Evolutionary conservation across 306 rosid species (phyloP).

Genomic region (Pyrus betulifolia): DNA sequence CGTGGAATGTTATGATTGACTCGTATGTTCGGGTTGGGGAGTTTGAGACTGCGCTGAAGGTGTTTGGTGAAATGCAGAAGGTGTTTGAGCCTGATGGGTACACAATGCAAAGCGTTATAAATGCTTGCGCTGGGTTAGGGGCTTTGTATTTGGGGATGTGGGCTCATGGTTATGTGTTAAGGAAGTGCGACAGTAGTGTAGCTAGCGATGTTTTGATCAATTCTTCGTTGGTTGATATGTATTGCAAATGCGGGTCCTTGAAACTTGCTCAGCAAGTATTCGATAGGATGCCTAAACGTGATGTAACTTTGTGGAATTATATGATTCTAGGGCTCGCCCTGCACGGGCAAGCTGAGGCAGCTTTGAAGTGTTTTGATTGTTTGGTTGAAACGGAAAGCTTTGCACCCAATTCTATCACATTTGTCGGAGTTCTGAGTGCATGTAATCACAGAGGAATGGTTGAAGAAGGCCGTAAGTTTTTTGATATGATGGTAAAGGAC

Average conservation of each 20-base stretch:
- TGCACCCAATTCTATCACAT: conserved; percentile 61
- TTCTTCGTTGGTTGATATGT: conserved; percentile 70
- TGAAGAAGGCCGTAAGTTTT: conserved; percentile 43
- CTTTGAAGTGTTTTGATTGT: conserved; percentile 35
- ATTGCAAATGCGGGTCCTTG: conserved; percentile 64
- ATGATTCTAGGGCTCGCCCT: conserved; percentile 60
- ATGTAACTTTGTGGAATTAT: conserved; percentile 63
- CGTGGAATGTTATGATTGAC: conserved; percentile 77
- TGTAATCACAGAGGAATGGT: conserved; percentile 74
- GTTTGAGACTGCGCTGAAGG: conserved; percentile 40
- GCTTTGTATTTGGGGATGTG: conserved; percentile 69
- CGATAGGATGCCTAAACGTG: conserved; percentile 45
- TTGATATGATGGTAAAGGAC: conserved; percentile 47
- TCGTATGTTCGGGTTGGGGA: conserved; percentile 41
- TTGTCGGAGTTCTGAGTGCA: conserved; percentile 65
- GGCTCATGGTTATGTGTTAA: conserved; percentile 66
- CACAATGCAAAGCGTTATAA: conserved; percentile 68
- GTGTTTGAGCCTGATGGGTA: conserved; percentile 59
- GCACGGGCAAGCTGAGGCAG: conserved; percentile 60
- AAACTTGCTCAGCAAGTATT: conserved; percentile 58
- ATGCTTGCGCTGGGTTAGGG: conserved; percentile 69
- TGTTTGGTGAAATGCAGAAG: conserved; percentile 53
- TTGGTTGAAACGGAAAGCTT: conserved; percentile 34
- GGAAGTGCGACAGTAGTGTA: conserved; percentile 20
- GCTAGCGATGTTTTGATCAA: conserved; percentile 40